Evolutionary conservation across 2,329 filamentous ascomycete genomes (phyloP), one percentile per base, ranked within the genome.

Genomic region (Basipetospora chlamydospora): DNA sequence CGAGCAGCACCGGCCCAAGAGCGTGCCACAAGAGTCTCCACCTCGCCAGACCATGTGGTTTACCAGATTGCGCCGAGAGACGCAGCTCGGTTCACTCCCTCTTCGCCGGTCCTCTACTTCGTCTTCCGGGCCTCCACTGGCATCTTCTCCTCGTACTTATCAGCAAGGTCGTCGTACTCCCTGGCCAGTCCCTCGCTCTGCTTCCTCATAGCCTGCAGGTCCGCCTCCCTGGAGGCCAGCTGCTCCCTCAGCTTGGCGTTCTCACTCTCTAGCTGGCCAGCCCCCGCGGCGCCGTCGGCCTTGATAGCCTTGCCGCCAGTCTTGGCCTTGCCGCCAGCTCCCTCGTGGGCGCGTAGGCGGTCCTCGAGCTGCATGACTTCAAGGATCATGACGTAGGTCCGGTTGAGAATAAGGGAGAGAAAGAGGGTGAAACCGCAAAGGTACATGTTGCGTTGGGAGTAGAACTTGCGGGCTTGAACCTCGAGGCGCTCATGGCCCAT

Each of bases 401-500:
- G 88, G 77, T 98, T 96, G 56, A 92, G 83, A 61, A 98, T 98
- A 45, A 98, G 72, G 37, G 88, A 96, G 43, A 98, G 80, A 76
- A 98, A 96, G 44, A 98, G 80, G 5, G 90, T 98, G 70, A 98
- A 98, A 50, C 90, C 90, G 61, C 90, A 96, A 43, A 98, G 86
- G 66, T 98, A 98, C 90, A 98, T 98, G 77, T 98, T 98, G 61
- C 90, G 87, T 68, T 98, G 88, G 43, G 87, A 94, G 73, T 98
- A 98, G 71, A 98, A 98, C 66, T 98, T 98, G 72, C 90, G 86
- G 46, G 90, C 88, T 63, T 98, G 90, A 36, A 96, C 88, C 64
- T 98, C 90, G 73, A 93, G 86, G 45, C 90, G 88, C 58, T 96
- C 90, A 55, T 84, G 80, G 44, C 90, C 88, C 50, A 95, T 76